Evolutionary conservation across 495 filamentous ascomycete genomes (phyloP).

Genomic region (Thozetella sp.): DNA sequence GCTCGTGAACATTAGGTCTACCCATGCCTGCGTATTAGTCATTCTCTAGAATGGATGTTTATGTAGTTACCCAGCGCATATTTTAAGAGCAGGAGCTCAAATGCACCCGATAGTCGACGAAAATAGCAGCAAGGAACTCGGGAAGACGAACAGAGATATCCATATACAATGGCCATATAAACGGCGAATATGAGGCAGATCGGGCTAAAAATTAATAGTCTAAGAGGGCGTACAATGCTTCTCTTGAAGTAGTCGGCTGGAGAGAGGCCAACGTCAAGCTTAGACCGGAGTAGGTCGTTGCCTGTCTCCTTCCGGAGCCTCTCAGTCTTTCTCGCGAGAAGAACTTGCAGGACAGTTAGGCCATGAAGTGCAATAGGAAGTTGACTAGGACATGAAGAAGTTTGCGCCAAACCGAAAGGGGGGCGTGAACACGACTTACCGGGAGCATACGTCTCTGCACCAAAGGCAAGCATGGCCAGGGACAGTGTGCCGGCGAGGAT

Average conservation of each 20-base stretch:
- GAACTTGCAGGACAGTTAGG: slow-evolving; percentile 16
- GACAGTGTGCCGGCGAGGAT: slow-evolving; percentile 29
- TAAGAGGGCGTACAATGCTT: slow-evolving; percentile 50
- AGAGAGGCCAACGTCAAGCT: slow-evolving; percentile 49
- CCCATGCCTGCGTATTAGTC: no score
- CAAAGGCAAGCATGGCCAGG: slow-evolving; percentile 43
- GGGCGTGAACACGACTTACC: no score
- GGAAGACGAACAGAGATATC: no score
- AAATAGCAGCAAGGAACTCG: no score
- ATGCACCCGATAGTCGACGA: no score
- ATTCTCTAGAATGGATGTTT: no score
- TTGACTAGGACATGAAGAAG: no score
- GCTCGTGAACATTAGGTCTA: slow-evolving; percentile 73
- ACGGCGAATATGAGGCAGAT: slow-evolving; percentile 67
- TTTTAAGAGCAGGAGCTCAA: no score
- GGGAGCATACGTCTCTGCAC: slow-evolving; percentile 65
- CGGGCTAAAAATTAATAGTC: slow-evolving; percentile 54
- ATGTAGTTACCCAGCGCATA: no score
- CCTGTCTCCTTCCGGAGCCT: slow-evolving; percentile 49
- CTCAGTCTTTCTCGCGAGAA: slow-evolving; percentile 56
- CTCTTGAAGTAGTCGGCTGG: slow-evolving; percentile 30
- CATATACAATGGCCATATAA: slow-evolving; percentile 74
- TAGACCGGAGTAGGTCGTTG: slow-evolving; percentile 45
- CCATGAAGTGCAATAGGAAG: no score
- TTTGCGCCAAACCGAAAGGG: no score